These are phyloP conservation scores for Rhypophila decipiens DNA, from an alignment of 495 filamentous ascomycete genomes.

Conservation along the genomic window DNA sequence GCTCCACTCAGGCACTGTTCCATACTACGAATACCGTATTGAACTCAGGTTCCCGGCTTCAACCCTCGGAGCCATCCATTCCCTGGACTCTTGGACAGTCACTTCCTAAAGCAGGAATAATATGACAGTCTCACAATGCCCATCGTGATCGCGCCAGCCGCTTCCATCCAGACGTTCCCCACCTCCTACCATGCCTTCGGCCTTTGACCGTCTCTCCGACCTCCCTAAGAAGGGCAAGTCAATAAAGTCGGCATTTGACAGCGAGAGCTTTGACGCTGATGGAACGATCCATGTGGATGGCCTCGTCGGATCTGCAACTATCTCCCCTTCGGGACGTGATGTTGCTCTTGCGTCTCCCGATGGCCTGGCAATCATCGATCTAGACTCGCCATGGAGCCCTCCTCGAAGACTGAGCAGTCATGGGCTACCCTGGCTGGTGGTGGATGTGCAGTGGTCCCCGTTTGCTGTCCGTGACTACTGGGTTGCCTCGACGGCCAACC, in stretches of 20 bases:
- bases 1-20: not conserved
- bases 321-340: conserved; percentile 89
- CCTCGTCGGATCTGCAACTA: conserved; percentile 55
- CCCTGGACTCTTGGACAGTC: too few relatives aligned
- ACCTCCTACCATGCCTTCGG: conserved; percentile 30
- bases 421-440: conserved; percentile 87
- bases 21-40: not conserved
- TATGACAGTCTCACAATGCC: conserved; percentile 2
- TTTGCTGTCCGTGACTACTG: conserved; percentile 84
- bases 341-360: conserved; percentile 85
- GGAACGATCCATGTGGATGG: conserved; percentile 77
- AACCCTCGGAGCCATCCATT: too few relatives aligned
- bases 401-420: conserved; percentile 77
- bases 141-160: not conserved
- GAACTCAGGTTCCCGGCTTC: too few relatives aligned
- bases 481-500: conserved; percentile 91
- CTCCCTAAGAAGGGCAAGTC: conserved; percentile 40
- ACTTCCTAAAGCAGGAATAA: too few relatives aligned
- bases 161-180: not conserved
- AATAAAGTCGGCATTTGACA: conserved; percentile 68
- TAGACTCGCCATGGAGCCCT: conserved; percentile 85
- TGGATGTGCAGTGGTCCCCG: conserved; percentile 98
- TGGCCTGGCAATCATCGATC: conserved; percentile 86
- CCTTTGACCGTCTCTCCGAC: conserved; percentile 32
- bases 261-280: conserved; percentile 79